Evolutionary conservation across 257 asterid genomes (phyloP).

Genomic region (Fraxinus pennsylvanica): DNA sequence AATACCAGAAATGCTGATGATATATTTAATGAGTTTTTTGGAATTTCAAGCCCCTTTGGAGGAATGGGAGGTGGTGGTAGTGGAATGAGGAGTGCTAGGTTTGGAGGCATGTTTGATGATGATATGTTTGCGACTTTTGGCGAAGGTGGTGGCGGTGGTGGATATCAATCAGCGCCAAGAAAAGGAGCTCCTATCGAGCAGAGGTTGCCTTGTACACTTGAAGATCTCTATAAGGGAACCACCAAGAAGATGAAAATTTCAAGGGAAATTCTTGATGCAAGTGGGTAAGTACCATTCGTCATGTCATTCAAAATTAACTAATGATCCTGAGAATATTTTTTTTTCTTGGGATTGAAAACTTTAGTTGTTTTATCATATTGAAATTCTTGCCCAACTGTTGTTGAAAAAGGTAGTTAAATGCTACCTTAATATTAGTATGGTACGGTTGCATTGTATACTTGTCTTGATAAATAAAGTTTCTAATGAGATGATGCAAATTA

Average conservation of each 20-base stretch:
- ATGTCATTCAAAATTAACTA: neutral
- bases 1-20: slow-evolving; percentile 51
- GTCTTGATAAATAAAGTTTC: neutral
- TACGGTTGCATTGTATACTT: neutral
- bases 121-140: slow-evolving; percentile 50
- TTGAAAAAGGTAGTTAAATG: neutral
- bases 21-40: slow-evolving; percentile 48
- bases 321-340: neutral
- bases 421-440: neutral
- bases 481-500: neutral
- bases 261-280: slow-evolving; percentile 39
- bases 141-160: slow-evolving; percentile 33
- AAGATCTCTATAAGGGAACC: slow-evolving; percentile 47
- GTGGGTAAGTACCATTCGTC: slow-evolving; percentile 38
- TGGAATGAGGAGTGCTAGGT: slow-evolving; percentile 30
- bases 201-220: slow-evolving; percentile 43
- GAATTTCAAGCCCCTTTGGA: slow-evolving; percentile 38
- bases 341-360: neutral
- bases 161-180: slow-evolving; percentile 30
- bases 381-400: neutral
- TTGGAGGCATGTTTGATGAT: slow-evolving; percentile 35
- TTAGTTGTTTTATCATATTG: neutral
- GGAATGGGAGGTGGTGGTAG: slow-evolving; percentile 33
- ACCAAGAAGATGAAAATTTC: slow-evolving; percentile 50
- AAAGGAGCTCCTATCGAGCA: slow-evolving; percentile 38